These are phyloP conservation scores for Thermomucor indicae-seudaticae DNA, from an alignment of 371 early-diverging fungal genomes.

Conservation along the genomic window DNA sequence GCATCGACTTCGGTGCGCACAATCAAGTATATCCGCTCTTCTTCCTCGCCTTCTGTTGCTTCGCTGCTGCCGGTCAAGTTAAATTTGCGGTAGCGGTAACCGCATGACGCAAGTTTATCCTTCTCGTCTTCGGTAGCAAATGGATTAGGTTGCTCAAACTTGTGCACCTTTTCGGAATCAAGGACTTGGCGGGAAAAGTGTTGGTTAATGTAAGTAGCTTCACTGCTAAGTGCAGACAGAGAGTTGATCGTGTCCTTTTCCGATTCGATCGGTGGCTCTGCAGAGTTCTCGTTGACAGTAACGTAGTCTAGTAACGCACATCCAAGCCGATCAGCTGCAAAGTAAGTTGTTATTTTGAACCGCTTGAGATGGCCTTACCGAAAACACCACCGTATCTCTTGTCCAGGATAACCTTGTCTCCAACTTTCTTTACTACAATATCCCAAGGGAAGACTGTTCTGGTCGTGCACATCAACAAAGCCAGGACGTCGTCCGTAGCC, in stretches of 20 bases:
- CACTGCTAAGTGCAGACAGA: slow-evolving; percentile 78
- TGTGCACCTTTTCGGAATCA: slow-evolving; percentile 45
- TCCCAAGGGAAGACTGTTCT: slow-evolving; percentile 96
- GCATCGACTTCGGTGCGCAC: slow-evolving; percentile 92
- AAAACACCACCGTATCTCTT: slow-evolving; percentile 82
- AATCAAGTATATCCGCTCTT: slow-evolving; percentile 60
- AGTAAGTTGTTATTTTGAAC: too few relatives aligned
- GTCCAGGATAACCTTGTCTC: slow-evolving; percentile 86
- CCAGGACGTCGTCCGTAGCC: slow-evolving; percentile 87
- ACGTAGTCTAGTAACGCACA: slow-evolving; percentile 50
- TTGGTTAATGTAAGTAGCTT: slow-evolving; percentile 88
- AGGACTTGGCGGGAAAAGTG: slow-evolving; percentile 85
- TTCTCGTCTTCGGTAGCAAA: slow-evolving; percentile 60
- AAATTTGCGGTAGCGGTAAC: slow-evolving; percentile 86
- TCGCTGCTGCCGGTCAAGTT: slow-evolving; percentile 48
- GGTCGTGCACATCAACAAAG: slow-evolving; percentile 90
- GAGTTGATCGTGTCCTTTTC: slow-evolving; percentile 92
- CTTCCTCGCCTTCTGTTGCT: slow-evolving; percentile 16
- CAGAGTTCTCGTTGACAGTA: slow-evolving; percentile 94
- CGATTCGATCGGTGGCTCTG: slow-evolving; percentile 85
- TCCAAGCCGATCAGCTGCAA: too few relatives aligned
- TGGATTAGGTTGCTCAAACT: slow-evolving; percentile 72
- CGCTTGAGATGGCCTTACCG: neutral
- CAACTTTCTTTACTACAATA: slow-evolving; percentile 85
- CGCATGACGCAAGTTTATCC: slow-evolving; percentile 66